Conservation (phyloP, 106 monocot genomes). For the Dioscorea alata region DNA sequence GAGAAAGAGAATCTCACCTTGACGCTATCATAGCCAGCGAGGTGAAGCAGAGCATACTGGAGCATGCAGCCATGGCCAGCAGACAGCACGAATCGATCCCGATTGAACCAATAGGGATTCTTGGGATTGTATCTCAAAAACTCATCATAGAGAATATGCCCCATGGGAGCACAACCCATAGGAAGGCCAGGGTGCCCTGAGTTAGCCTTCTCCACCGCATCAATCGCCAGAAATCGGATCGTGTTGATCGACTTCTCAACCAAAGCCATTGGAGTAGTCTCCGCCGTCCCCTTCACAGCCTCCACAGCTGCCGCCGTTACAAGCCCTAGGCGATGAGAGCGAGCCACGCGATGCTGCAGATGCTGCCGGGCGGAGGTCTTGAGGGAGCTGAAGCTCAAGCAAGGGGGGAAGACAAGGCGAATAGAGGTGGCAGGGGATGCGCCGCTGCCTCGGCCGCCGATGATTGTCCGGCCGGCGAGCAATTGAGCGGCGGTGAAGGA, state of each 20-base stretch:
- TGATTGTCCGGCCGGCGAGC: slow-evolving; percentile 25
- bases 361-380: slow-evolving; percentile 9
- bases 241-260: slow-evolving; percentile 86
- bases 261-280: slow-evolving; percentile 34
- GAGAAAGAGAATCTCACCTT: slow-evolving; percentile 26
- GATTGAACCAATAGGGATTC: slow-evolving; percentile 96
- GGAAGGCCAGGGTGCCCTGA: slow-evolving; percentile 94
- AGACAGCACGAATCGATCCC: slow-evolving; percentile 89
- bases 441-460: slow-evolving; percentile 10
- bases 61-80: slow-evolving; percentile 99
- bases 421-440: not conserved
- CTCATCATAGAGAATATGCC: slow-evolving; percentile 88
- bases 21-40: slow-evolving; percentile 92
- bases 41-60: slow-evolving; percentile 91
- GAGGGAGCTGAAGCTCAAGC: slow-evolving; percentile 30
- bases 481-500: slow-evolving; percentile 38
- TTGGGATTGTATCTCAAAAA: slow-evolving; percentile 96
- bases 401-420: slow-evolving; percentile 14
- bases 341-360: not conserved
- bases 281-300: slow-evolving; percentile 33
- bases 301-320: slow-evolving; percentile 49
- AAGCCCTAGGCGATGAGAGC: not conserved
- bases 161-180: slow-evolving; percentile 97
- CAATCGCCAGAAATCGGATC: slow-evolving; percentile 84
- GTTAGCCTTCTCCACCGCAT: slow-evolving; percentile 96